These are phyloP conservation scores for Boletales sp. DNA, from an alignment of 768 basidiomycete genomes.

Conservation along the genomic window DNA sequence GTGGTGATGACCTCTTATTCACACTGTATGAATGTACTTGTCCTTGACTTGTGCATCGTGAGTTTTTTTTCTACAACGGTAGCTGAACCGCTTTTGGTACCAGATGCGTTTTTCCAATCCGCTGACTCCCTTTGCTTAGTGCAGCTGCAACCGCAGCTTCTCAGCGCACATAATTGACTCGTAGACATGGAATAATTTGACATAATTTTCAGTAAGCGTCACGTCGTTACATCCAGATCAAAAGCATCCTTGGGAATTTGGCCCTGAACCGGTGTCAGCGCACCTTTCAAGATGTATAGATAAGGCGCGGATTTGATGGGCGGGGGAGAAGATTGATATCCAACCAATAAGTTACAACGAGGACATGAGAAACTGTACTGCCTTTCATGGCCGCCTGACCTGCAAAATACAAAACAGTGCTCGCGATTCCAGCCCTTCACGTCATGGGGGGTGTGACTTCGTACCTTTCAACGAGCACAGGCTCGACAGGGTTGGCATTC, in stretches of 20 bases:
- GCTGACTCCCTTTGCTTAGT: constrained; percentile 9
- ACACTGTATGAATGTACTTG: constrained; percentile 67
- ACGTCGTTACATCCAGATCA: constrained; percentile 41
- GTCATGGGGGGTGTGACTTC: constrained; percentile 18
- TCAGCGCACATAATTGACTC: not conserved
- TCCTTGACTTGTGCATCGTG: constrained; percentile 44
- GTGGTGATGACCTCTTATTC: constrained; percentile 62
- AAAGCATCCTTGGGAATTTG: constrained; percentile 84
- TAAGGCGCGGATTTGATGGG: constrained; percentile 76
- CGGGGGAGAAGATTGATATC: constrained; percentile 76
- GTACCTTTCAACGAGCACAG: constrained; percentile 78
- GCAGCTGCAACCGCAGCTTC: not conserved
- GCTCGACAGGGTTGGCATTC: constrained; percentile 67
- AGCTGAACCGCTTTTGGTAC: constrained; percentile 52
- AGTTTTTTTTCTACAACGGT: constrained; percentile 76
- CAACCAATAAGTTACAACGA: constrained; percentile 45
- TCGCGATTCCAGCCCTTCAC: constrained; percentile 17
- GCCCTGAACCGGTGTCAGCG: constrained; percentile 86
- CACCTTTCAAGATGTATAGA: constrained; percentile 76
- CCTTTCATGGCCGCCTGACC: constrained; percentile 66
- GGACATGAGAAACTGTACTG: constrained; percentile 66
- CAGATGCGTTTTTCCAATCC: not conserved
- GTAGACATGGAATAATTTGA: not conserved
- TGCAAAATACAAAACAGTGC: constrained; percentile 24
- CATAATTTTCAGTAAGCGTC: not conserved